A percentile compares a stretch with the other conserved stretches of the same genome.
Evolutionary conservation across 495 filamentous ascomycete species (phyloP).

Genomic region (Penicillium angulare): DNA sequence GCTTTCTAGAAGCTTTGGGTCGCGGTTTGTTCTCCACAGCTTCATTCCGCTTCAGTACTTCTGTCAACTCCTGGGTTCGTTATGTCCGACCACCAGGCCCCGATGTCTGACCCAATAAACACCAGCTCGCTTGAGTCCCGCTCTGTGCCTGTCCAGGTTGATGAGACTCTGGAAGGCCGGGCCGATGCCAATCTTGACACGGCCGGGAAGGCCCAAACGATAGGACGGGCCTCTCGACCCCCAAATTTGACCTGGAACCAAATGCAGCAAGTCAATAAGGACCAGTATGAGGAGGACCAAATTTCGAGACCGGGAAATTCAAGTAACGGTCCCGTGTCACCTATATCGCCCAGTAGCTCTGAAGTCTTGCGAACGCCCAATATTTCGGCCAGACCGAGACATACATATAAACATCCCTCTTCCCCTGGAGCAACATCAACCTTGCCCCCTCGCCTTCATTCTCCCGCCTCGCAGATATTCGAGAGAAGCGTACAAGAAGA

Average conservation of each 20-base stretch:
- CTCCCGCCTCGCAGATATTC: constrained; percentile 81
- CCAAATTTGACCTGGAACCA: constrained; percentile 18
- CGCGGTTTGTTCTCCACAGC: constrained; percentile 9
- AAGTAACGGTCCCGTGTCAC: constrained; percentile 18
- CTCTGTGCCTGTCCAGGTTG: not conserved
- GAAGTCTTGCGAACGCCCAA: constrained; percentile 29
- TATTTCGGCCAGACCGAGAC: constrained; percentile 29
- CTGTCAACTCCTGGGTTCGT: not conserved
- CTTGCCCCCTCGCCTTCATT: constrained; percentile 59
- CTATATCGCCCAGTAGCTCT: constrained; percentile 35
- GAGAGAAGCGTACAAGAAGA: constrained; percentile 90
- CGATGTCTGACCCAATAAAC: constrained; percentile 2
- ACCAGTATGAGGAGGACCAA: constrained; percentile 6
- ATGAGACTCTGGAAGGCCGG: not conserved
- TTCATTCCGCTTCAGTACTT: constrained; percentile 1
- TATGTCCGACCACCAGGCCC: constrained; percentile 11
- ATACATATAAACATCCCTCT: constrained; percentile 37
- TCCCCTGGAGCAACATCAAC: constrained; percentile 49
- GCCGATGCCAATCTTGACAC: constrained; percentile 6
- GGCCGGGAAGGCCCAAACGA: constrained; percentile 5
- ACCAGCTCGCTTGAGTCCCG: not conserved
- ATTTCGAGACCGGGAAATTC: constrained; percentile 1
- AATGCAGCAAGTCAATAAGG: constrained; percentile 8
- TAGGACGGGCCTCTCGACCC: constrained; percentile 21
- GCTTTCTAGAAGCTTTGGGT: constrained; percentile 8